Evolutionary conservation across 2,329 filamentous ascomycete genomes (phyloP).

Genomic region (Fusarium sp.): DNA sequence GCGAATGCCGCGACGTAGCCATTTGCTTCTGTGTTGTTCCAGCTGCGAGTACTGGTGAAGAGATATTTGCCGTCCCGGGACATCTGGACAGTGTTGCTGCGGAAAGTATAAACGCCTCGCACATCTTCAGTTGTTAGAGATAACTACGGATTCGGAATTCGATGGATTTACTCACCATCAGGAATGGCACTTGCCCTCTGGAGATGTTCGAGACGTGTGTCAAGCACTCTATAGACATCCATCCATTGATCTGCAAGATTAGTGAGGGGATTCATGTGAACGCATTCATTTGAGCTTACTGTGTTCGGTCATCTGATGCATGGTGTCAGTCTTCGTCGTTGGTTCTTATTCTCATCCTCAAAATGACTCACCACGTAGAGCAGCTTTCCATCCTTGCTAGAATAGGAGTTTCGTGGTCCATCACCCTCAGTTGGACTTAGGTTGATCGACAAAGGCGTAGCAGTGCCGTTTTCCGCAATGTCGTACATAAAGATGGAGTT

Average conservation of each 20-base stretch:
- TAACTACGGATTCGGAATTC: too few relatives aligned
- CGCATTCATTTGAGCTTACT: background rate
- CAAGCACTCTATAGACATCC: background rate
- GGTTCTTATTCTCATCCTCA: rapidly evolving
- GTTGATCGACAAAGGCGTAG: background rate
- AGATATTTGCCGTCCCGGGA: conserved; percentile 1
- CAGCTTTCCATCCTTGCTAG: conserved; percentile 6
- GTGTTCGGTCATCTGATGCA: background rate
- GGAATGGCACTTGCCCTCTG: conserved; percentile 1
- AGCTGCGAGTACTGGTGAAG: background rate
- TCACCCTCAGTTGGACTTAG: conserved; percentile 2
- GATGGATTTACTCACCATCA: background rate
- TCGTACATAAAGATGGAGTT: conserved; percentile 10
- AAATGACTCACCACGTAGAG: background rate
- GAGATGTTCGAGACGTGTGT: background rate
- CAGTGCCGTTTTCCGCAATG: conserved; percentile 1
- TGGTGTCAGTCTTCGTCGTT: background rate
- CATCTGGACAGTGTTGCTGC: conserved; percentile 9
- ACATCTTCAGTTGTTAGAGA: background rate
- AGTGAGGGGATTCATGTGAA: background rate
- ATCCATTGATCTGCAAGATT: background rate
- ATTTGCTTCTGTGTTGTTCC: conserved; percentile 6
- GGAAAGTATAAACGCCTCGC: background rate
- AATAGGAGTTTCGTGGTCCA: background rate
- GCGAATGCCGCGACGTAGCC: conserved; percentile 1